A percentile compares a stretch with the other conserved stretches of the same genome.
These are phyloP conservation scores for Mytilinidion resinicola DNA, from an alignment of 495 filamentous ascomycete species.

Conservation along the genomic window DNA sequence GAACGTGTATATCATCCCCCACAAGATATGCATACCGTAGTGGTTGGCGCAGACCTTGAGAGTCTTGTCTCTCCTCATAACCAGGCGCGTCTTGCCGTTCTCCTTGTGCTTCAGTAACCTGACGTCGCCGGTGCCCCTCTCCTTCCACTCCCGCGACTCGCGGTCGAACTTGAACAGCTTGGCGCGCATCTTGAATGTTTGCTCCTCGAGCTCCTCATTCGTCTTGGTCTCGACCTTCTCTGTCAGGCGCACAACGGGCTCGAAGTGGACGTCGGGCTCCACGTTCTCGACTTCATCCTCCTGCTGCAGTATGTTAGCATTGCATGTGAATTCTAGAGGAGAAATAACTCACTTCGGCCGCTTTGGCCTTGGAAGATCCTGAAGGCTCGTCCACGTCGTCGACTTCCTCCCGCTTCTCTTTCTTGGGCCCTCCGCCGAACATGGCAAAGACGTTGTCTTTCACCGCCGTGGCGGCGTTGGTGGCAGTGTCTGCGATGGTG, in stretches of 20 bases:
- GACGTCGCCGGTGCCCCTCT: conserved; percentile 95
- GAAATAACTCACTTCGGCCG: conserved; percentile 37
- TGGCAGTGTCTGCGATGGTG: conserved; percentile 43
- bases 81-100: conserved; percentile 93
- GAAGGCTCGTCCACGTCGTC: conserved; percentile 75
- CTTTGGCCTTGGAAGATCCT: conserved; percentile 80
- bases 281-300: conserved; percentile 47
- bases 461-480: conserved; percentile 47
- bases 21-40: conserved; percentile 65
- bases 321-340: neutral
- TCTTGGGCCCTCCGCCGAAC: conserved; percentile 89
- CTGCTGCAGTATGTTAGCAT: neutral
- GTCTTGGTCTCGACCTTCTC: conserved; percentile 96
- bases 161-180: conserved; percentile 98
- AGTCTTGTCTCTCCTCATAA: conserved; percentile 99
- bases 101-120: conserved; percentile 96
- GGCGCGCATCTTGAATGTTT: conserved; percentile 97
- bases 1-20: neutral
- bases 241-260: conserved; percentile 88
- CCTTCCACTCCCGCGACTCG: conserved; percentile 93
- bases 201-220: conserved; percentile 96
- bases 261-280: conserved; percentile 88
- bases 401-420: conserved; percentile 74
- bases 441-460: conserved; percentile 85
- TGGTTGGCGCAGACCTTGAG: conserved; percentile 99